These are phyloP conservation scores for Xylaria intraflava DNA, from an alignment of 495 filamentous ascomycete genomes.

Conservation along the genomic window DNA sequence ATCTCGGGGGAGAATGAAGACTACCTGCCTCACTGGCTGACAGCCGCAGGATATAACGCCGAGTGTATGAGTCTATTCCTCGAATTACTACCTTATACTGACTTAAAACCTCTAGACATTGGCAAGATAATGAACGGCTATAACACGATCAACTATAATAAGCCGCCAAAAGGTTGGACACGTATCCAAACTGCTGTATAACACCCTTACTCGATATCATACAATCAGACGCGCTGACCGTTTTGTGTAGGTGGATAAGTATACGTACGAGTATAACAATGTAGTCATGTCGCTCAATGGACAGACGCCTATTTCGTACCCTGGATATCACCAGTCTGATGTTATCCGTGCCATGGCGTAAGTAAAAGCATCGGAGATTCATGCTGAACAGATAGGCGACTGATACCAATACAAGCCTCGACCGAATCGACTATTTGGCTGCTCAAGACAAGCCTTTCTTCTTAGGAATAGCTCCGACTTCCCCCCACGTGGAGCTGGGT, in stretches of 20 bases:
- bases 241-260: constrained; percentile 44
- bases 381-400: not conserved
- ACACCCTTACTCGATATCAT: too few relatives aligned
- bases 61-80: constrained; percentile 17
- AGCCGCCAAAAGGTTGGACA: constrained; percentile 20
- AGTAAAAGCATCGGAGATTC: not conserved
- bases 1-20: constrained; percentile 49
- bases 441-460: constrained; percentile 48
- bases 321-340: constrained; percentile 46
- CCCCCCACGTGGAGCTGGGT: constrained; percentile 45
- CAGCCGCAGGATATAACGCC: constrained; percentile 46
- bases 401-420: constrained; percentile 4
- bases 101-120: constrained; percentile 19
- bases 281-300: constrained; percentile 49
- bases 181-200: constrained; percentile 3
- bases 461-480: constrained; percentile 46
- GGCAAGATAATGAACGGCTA: constrained; percentile 55
- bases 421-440: constrained; percentile 8
- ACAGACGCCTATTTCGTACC: constrained; percentile 37
- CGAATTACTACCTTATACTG: not conserved
- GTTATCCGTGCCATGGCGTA: constrained; percentile 35
- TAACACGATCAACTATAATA: constrained; percentile 38
- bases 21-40: constrained; percentile 53
- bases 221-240: not conserved
- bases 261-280: constrained; percentile 54